These are phyloP conservation scores for Pseudisothecium myosuroides DNA, from an alignment of 225 moss, liverwort and hornwort species.

Conservation along the genomic window DNA sequence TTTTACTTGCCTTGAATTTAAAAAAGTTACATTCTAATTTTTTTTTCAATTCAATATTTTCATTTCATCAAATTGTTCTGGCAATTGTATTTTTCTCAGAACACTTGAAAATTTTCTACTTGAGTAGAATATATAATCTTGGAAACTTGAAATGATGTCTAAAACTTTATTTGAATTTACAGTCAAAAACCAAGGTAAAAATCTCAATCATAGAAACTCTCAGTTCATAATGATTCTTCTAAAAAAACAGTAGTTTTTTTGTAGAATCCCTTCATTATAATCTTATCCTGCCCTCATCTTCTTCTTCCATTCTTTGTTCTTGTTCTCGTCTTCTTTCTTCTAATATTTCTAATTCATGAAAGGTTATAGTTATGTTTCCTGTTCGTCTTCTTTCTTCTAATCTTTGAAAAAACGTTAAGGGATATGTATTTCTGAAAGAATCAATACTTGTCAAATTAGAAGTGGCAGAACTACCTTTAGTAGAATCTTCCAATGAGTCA, in stretches of 20 bases:
- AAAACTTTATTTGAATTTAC: background rate
- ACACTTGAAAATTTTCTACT: background rate
- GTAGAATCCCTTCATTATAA: background rate
- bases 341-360: background rate
- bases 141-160: background rate
- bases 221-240: background rate
- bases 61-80: background rate
- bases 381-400: background rate
- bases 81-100: background rate
- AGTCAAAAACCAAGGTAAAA: background rate
- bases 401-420: background rate
- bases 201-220: background rate
- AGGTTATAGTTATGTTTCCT: rapidly evolving
- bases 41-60: background rate
- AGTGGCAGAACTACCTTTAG: background rate
- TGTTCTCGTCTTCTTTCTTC: background rate
- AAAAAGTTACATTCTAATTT: background rate
- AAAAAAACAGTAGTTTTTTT: background rate
- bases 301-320: background rate
- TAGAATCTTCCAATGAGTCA: background rate
- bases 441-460: background rate
- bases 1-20: background rate
- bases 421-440: background rate
- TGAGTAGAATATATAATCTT: background rate
- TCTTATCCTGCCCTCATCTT: background rate